Percentiles rank a stretch among this genome's conserved stretches.
Conservation (phyloP, 2,329 filamentous ascomycete species). For the Parasarocladium wereldwijsianum region DNA sequence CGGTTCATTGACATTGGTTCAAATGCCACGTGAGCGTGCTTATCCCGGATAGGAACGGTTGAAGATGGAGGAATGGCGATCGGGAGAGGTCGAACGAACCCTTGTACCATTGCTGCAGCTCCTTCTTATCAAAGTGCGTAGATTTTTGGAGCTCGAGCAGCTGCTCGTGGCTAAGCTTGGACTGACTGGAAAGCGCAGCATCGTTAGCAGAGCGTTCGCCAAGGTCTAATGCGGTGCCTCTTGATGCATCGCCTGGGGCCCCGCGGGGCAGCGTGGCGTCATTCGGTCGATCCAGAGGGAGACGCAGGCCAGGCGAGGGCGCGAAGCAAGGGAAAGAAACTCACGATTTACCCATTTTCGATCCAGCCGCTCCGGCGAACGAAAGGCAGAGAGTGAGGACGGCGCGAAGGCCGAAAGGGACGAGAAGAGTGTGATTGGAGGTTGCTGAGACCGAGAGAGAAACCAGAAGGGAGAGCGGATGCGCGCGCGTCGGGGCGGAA, state of each 20-base stretch:
- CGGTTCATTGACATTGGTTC: too few relatives aligned
- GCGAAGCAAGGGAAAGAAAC: too few relatives aligned
- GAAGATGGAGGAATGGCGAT: constrained; percentile 1
- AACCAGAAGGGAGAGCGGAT: not conserved
- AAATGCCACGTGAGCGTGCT: too few relatives aligned
- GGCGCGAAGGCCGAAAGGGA: too few relatives aligned
- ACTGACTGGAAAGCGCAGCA: constrained; percentile 56
- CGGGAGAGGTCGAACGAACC: constrained; percentile 38
- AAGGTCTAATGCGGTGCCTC: too few relatives aligned
- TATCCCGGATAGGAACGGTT: too few relatives aligned
- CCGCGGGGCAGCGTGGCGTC: constrained; percentile 1
- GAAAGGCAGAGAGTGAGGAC: not conserved
- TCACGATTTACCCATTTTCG: constrained; percentile 4
- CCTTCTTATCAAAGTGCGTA: constrained; percentile 99
- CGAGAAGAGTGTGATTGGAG: not conserved
- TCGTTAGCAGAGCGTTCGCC: not conserved
- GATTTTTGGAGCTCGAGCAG: constrained; percentile 89
- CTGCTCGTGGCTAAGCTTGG: constrained; percentile 94
- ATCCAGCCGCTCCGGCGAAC: not conserved
- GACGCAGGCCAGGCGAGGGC: too few relatives aligned
- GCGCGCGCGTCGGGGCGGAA: too few relatives aligned
- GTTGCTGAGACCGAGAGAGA: not conserved
- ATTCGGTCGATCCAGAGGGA: constrained; percentile 1
- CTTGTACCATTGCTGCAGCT: constrained; percentile 99
- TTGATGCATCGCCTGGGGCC: not conserved